Conservation (phyloP, 164 flowering plant species). For the Aristolochia californica region DNA sequence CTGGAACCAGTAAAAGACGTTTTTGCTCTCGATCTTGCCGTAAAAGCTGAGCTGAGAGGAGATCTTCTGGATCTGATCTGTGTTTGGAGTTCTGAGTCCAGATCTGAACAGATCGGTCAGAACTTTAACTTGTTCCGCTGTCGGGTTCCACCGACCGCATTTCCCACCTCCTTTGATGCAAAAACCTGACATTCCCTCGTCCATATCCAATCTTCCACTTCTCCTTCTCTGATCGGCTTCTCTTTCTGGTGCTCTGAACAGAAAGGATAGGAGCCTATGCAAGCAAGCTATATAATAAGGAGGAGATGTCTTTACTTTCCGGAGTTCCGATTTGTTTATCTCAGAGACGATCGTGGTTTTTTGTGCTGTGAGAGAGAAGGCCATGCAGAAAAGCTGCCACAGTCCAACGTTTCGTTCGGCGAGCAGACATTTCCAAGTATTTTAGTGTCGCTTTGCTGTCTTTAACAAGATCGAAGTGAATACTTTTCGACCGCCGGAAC, state of each 20-base stretch:
- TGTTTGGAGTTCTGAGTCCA: constrained; percentile 88
- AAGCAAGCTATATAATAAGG: constrained; percentile 13
- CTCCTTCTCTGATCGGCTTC: no score
- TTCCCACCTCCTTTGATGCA: constrained; percentile 40
- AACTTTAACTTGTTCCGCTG: constrained; percentile 82
- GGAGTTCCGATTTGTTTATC: constrained; percentile 17
- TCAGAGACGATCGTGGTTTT: constrained; percentile 46
- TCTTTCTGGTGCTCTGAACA: constrained; percentile 17
- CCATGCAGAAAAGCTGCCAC: constrained; percentile 72
- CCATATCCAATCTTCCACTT: constrained; percentile 4
- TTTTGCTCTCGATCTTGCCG: constrained; percentile 96
- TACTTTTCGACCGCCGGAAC: constrained; percentile 1
- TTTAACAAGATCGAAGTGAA: neutral
- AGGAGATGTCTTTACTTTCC: no score
- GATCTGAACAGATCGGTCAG: constrained; percentile 84
- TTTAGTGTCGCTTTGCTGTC: neutral
- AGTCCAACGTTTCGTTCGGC: constrained; percentile 65
- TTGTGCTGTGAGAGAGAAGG: constrained; percentile 33
- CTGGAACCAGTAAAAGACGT: constrained; percentile 98
- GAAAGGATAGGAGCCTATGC: constrained; percentile 6
- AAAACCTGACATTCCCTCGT: constrained; percentile 51
- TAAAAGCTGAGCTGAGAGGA: constrained; percentile 83
- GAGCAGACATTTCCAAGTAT: constrained; percentile 25
- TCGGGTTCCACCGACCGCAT: constrained; percentile 92
- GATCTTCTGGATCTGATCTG: constrained; percentile 92